Conservation (phyloP, 371 early-diverging fungal species). For the Lichtheimia corymbifera region DNA sequence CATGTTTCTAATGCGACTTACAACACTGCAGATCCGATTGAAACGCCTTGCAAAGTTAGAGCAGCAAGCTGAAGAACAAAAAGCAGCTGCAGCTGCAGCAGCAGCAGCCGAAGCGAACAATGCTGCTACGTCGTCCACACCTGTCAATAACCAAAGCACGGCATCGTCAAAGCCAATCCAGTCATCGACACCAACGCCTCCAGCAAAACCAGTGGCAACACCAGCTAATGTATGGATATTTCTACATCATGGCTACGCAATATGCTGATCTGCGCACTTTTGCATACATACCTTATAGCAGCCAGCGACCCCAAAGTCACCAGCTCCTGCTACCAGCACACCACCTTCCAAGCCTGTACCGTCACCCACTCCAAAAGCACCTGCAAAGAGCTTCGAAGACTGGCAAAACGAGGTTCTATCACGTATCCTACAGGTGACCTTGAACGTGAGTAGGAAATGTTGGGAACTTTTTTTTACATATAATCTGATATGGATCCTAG, state of each 20-base stretch:
- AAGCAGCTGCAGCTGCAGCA: slow-evolving; percentile 11
- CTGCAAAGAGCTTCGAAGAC: slow-evolving; percentile 71
- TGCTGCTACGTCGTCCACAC: not conserved
- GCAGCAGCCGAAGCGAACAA: slow-evolving; percentile 10
- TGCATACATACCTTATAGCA: too few species aligned
- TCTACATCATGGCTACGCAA: too few species aligned
- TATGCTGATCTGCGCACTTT: too few species aligned
- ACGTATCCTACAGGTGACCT: slow-evolving; percentile 79
- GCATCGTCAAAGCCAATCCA: not conserved
- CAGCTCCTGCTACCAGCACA: too few species aligned
- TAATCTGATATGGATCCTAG: slow-evolving; percentile 9
- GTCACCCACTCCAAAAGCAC: slow-evolving; percentile 8
- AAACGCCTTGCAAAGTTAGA: slow-evolving; percentile 72
- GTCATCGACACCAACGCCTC: slow-evolving; percentile 1
- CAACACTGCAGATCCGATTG: slow-evolving; percentile 61
- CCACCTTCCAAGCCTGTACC: too few species aligned
- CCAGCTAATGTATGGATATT: too few species aligned
- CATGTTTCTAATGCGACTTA: not conserved
- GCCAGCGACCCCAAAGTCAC: too few species aligned
- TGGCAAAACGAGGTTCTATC: slow-evolving; percentile 88
- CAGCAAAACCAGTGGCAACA: not conserved
- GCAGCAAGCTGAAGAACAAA: slow-evolving; percentile 35
- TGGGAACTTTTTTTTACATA: slow-evolving; percentile 5
- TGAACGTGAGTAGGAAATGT: slow-evolving; percentile 60
- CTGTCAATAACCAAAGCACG: too few species aligned